A percentile compares a stretch with the other conserved stretches of the same genome.
These are phyloP conservation scores for Cercospora citrullina DNA, from an alignment of 2,329 filamentous ascomycete species.

Conservation along the genomic window DNA sequence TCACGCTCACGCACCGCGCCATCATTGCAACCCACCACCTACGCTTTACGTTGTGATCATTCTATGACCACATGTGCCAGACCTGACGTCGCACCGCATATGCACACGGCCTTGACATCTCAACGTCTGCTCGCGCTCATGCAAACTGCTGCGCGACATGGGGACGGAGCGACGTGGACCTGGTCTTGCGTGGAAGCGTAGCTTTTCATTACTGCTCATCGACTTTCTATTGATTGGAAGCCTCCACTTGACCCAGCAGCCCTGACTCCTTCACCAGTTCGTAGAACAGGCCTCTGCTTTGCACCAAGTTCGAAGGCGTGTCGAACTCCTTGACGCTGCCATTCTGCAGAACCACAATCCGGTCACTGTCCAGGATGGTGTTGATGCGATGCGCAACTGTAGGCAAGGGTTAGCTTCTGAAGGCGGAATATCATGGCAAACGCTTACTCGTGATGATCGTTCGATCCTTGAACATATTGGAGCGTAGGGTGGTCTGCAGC, in stretches of 20 bases:
- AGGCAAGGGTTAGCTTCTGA: neutral
- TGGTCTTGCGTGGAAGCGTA: neutral
- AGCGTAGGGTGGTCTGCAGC: conserved; percentile 63
- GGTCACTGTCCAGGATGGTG: conserved; percentile 85
- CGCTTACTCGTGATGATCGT: conserved; percentile 83
- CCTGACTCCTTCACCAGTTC: conserved; percentile 90
- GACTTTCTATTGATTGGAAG: conserved; percentile 12
- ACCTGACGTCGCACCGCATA: conserved; percentile 10
- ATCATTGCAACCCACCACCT: neutral
- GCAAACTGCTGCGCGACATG: neutral
- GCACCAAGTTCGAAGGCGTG: conserved; percentile 74
- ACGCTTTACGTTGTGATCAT: neutral
- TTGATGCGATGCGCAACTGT: conserved; percentile 89
- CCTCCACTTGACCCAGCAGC: conserved; percentile 54
- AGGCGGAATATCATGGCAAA: neutral
- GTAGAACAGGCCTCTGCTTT: conserved; percentile 77
- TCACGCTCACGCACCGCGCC: neutral
- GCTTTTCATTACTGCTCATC: neutral
- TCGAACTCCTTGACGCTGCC: conserved; percentile 92
- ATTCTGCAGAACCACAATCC: conserved; percentile 89
- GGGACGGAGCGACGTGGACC: neutral
- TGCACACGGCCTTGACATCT: conserved; percentile 14
- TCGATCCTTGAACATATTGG: conserved; percentile 75
- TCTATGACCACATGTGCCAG: neutral
- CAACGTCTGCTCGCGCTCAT: conserved; percentile 9